These are phyloP conservation scores for Calocera cornea DNA, from an alignment of 768 basidiomycete genomes.

Conservation along the genomic window DNA sequence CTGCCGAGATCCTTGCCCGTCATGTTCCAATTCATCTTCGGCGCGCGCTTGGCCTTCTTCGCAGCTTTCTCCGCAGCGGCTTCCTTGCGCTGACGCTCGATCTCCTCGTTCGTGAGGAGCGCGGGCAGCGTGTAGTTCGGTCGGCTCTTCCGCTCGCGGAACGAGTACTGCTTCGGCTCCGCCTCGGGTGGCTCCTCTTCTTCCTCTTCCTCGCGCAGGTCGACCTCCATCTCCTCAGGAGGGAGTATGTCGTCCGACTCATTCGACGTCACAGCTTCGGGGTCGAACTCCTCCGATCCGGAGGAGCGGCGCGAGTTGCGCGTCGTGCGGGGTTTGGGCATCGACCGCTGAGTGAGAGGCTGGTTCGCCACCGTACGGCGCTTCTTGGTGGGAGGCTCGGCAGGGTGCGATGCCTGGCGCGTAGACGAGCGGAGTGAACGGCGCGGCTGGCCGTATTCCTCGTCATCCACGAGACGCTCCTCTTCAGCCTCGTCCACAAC, in stretches of 20 bases:
- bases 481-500: neutral
- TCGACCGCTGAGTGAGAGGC: neutral
- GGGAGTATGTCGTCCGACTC: neutral
- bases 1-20: conserved; percentile 19
- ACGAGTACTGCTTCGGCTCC: neutral
- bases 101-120: neutral
- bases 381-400: neutral
- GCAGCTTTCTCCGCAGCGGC: neutral
- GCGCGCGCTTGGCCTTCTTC: neutral
- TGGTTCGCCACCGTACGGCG: neutral
- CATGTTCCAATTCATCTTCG: conserved; percentile 13
- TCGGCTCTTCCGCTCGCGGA: conserved; percentile 11
- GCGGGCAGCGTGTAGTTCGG: conserved; percentile 10
- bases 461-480: neutral
- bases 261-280: neutral
- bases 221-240: neutral
- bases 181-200: neutral
- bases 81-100: neutral
- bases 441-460: neutral
- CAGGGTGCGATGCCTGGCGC: neutral
- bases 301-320: neutral
- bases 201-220: neutral
- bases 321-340: neutral
- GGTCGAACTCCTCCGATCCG: neutral
- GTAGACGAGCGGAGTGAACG: neutral